Base-by-base conservation (phyloP, 2,329 filamentous ascomycete species). In the Colletotrichum sublineola region DNA sequence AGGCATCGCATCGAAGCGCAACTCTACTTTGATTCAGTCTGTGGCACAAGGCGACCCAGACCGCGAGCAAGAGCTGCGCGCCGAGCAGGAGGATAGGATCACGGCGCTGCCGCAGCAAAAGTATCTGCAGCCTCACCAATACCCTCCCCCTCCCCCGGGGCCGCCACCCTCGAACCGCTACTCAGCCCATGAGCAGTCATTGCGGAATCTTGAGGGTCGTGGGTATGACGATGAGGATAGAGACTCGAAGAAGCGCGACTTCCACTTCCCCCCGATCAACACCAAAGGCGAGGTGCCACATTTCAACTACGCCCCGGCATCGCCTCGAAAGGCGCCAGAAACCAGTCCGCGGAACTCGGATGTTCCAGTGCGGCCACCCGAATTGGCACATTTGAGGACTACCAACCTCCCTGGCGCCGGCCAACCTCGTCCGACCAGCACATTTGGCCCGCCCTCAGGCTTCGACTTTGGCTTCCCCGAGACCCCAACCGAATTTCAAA, bases 401-500 rank as follows among this genome's bases (percentile, higher is more conserved):
- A 77, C 80, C 24, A 83, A 85, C 74, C 79, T 86, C 2, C 78
- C 81, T 29, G 58, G 55, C 38, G 74, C 76, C 56, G 75, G 78
- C 42, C 73, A 74, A 55, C 77, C 81, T 15, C 82, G 88, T 18
- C 87, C 88, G 0, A 88, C 85, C 1, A 89, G 87, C 58, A 89
- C 87, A 2, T 88, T 90, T 72, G 88, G 88, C 14, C 88, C 88
- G 18, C 88, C 88, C 1, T 87, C 87, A 0, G 89, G 88, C n/a
- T 93, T 93, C 77, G 91, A 93, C 77, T 94, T 94, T 78, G 94
- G 94, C 24, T 97, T 97, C 82, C 92, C 94, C 0, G 89, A 90
- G 73, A 95, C 94, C 36, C 94, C 95, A 9, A 95, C 94, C 0
- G 92, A 95, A 77, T 94, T 97, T 81, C 94, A 97, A 79, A 96